Evolutionary conservation across 2,329 filamentous ascomycete genomes (phyloP).

Genomic region (Alternaria viburni): DNA sequence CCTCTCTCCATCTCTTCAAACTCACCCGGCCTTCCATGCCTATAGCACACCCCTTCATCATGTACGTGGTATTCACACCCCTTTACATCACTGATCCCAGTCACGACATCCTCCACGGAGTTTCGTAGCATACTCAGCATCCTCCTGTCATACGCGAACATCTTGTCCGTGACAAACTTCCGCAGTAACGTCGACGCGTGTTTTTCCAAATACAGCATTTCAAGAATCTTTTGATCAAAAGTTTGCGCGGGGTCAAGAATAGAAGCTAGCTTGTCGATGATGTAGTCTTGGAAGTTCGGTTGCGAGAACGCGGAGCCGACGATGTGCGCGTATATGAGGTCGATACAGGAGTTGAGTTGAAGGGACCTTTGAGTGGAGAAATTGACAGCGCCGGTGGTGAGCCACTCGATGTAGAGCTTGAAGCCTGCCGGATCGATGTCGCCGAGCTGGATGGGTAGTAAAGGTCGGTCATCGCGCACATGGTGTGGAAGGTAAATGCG

Average conservation of each 20-base stretch:
- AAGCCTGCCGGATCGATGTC: constrained; percentile 19
- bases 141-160: constrained; percentile 15
- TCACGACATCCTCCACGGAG: background rate
- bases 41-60: constrained; percentile 7
- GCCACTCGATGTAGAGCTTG: constrained; percentile 19
- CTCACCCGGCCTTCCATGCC: background rate
- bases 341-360: constrained; percentile 12
- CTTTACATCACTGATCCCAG: background rate
- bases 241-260: constrained; percentile 8
- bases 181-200: background rate
- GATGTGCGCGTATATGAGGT: constrained; percentile 25
- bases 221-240: constrained; percentile 9
- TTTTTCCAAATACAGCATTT: constrained; percentile 12
- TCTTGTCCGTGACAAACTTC: constrained; percentile 10
- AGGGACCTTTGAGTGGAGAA: background rate
- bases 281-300: constrained; percentile 17
- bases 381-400: background rate
- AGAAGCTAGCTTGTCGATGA: constrained; percentile 10
- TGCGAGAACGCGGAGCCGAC: constrained; percentile 16
- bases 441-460: background rate
- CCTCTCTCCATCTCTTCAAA: background rate
- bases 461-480: background rate
- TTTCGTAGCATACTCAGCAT: constrained; percentile 17
- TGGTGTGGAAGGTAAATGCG: constrained; percentile 1
- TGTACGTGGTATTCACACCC: constrained; percentile 19